Evolutionary conservation across 2,329 filamentous ascomycete genomes (phyloP), one percentile per base, ranked within the genome.

Genomic region (Rugonectria rugulosa): DNA sequence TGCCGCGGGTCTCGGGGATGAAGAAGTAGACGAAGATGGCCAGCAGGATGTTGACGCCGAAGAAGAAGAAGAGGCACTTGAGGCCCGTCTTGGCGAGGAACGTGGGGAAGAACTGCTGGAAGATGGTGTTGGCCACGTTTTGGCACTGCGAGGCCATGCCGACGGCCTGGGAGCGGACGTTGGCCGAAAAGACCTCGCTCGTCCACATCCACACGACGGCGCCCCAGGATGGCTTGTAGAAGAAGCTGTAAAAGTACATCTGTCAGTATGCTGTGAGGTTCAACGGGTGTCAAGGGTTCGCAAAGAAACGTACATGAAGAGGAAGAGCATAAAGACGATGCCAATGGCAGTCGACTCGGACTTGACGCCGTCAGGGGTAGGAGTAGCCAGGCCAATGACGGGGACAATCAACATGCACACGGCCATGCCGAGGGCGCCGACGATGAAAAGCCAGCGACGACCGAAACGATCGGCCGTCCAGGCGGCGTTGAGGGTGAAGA

Each of bases 391-490:
- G 12, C 74, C 74, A 17, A 77, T 72, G 19, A 75, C 63, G n/a
- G 74, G 68, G 1, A 88, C 86, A 56, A 87, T 80, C 49, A 90
- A 72, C 87, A 90, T 90, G 74, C 87, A 90, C 5, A 83, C 45
- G 6, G 81, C 85, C 88, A 91, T 91, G 31, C 88, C 88, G 38
- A 87, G 72, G 34, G 82, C 87, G 65, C 88, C 88, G 29, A 86
- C 78, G 52, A 91, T 86, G 65, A 91, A 81, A 54, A 91, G 76
- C 77, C 88, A 87, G 64, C 88, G 87, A 47, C 88, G 82, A 31
- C 88, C 88, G 62, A 88, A 90, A 44, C 87, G 81, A 70, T 91
- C 88, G 27, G 89, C 86, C 5, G 87, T 89, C 87, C 88, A 91
- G 31, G 87, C 82, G 12, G 88, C 88, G 62, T 90, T 90, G 38